phyloP scores from a whole-genome alignment of 1,284 basidiomycete genomes.

The Golubevia sp. region DNA sequence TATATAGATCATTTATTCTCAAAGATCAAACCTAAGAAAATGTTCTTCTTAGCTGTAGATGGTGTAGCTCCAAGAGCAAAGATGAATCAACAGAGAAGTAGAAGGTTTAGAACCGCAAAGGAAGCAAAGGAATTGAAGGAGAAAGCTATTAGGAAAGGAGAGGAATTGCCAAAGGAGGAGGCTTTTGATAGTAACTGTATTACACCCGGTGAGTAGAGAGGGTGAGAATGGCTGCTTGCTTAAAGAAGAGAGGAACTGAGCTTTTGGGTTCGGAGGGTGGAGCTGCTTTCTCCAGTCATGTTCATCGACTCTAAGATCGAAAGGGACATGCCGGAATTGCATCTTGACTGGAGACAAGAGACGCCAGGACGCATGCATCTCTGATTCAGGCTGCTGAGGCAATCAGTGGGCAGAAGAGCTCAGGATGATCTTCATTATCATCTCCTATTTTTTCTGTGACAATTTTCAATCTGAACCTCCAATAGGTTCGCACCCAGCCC shows the following conservation, averaged over 20 bases:
- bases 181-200: slow-evolving; percentile 99
- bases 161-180: slow-evolving; percentile 87
- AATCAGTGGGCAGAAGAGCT: no score
- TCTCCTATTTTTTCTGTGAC: neutral
- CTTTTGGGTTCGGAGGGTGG: neutral
- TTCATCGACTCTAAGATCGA: no score
- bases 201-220: slow-evolving; percentile 77
- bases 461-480: slow-evolving; percentile 6
- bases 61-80: slow-evolving; percentile 97
- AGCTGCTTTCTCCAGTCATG: neutral
- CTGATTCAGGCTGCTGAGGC: no score
- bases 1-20: slow-evolving; percentile 97
- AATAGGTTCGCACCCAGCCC: no score
- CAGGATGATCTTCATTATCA: no score
- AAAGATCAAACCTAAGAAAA: slow-evolving; percentile 94
- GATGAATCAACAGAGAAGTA: slow-evolving; percentile 90
- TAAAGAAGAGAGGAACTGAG: neutral
- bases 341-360: no score
- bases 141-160: slow-evolving; percentile 84
- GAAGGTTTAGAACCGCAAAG: slow-evolving; percentile 91
- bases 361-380: no score
- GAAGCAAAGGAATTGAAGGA: slow-evolving; percentile 85
- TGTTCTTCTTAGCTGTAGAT: slow-evolving; percentile 83
- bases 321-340: no score
- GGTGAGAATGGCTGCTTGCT: neutral